phyloP scores from a whole-genome alignment of 139 green algal species.

The Yamagishiella unicocca region DNA sequence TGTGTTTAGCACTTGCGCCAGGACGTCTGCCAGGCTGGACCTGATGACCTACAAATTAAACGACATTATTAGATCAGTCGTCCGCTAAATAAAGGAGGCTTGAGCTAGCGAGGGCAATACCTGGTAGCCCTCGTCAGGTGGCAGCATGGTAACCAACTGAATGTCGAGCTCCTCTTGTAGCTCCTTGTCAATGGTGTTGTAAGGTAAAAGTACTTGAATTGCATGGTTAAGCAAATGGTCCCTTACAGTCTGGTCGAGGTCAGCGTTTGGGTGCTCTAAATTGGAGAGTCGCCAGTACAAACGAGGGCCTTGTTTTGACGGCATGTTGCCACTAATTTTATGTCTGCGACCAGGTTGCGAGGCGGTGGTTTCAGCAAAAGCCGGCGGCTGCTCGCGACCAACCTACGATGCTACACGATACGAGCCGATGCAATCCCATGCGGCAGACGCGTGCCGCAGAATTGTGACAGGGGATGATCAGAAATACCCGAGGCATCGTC shows the following conservation, averaged over 20 bases:
- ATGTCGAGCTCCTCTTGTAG: constrained; percentile 23
- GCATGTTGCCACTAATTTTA: too few relatives aligned
- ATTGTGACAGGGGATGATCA: too few relatives aligned
- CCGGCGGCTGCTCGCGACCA: too few relatives aligned
- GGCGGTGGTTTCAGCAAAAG: too few relatives aligned
- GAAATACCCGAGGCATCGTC: too few relatives aligned
- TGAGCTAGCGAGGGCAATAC: too few relatives aligned
- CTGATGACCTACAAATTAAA: constrained; percentile 31
- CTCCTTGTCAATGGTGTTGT: background rate
- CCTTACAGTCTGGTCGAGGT: constrained; percentile 19
- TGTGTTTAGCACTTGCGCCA: constrained; percentile 5
- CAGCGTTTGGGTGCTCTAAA: constrained; percentile 11
- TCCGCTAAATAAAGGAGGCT: too few relatives aligned
- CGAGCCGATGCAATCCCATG: too few relatives aligned
- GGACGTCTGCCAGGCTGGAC: constrained; percentile 21
- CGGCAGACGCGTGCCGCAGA: too few relatives aligned
- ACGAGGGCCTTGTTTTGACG: constrained; percentile 24
- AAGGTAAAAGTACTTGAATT: background rate
- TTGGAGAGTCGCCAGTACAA: constrained; percentile 39
- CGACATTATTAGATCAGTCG: too few relatives aligned
- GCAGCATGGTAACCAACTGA: constrained; percentile 25
- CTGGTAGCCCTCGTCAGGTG: constrained; percentile 35
- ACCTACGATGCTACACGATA: too few relatives aligned
- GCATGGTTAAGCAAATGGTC: constrained; percentile 38
- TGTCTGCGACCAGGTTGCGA: too few relatives aligned